Conservation (phyloP, 2,329 filamentous ascomycete genomes). For the Ceratocystis alfenasii region DNA sequence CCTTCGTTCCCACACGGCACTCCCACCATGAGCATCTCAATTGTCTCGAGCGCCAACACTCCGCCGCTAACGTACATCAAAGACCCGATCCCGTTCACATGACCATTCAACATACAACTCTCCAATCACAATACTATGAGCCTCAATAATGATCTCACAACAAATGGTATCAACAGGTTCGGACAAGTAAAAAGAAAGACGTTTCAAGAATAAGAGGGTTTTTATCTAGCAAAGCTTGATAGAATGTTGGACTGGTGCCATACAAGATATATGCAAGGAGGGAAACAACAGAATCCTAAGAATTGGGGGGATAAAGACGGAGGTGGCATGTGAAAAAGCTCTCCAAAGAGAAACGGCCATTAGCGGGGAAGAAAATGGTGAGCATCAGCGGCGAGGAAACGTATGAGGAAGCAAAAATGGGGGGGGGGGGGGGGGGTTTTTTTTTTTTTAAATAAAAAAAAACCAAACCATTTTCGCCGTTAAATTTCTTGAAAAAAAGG, state of each 20-base stretch:
- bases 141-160: not conserved
- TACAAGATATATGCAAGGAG: not conserved
- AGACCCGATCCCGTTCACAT: not conserved
- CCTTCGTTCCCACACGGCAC: not conserved
- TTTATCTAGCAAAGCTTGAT: slow-evolving; percentile 6
- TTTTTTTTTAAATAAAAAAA: not conserved
- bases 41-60: too few species aligned
- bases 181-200: not conserved
- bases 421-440: not conserved
- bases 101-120: not conserved
- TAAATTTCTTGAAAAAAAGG: not conserved
- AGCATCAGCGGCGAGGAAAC: not conserved
- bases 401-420: not conserved
- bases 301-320: not conserved
- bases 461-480: not conserved
- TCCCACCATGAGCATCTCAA: not conserved
- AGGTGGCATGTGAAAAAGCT: not conserved
- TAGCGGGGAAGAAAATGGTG: not conserved
- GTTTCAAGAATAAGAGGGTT: not conserved
- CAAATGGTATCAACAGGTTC: not conserved
- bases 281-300: not conserved
- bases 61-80: not conserved
- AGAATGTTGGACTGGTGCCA: not conserved
- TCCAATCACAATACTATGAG: not conserved
- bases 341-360: not conserved